Base-by-base conservation (phyloP, 257 asterid genomes). In the Capsicum chinense region DNA sequence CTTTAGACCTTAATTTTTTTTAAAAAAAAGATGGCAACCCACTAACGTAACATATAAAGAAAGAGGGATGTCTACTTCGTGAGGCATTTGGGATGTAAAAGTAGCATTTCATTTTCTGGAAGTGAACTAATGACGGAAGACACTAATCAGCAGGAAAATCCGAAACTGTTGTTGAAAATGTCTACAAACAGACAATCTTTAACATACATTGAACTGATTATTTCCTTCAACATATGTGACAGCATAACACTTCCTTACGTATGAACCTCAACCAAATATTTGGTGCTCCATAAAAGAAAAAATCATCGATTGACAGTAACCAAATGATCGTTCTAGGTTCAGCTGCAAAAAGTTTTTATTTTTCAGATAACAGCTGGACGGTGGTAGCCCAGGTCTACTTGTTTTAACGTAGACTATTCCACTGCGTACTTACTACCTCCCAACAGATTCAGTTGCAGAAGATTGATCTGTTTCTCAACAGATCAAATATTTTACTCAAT, bases 401-500 rank as follows among this genome's bases (percentile, higher is more conserved):
- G 79, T 47, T 17, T 44, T 10, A 2, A 44, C 3, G 9, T 47
- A 5, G 57, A 70, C 37, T 12, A 70, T 70, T 44, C n/a, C 48
- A 52, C 19, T 1, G 7, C 2, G 7, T 52, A 76, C 14, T 26
- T 76, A 52, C 26, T 52, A 76, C 59, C 39, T 3, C 80, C 16
- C 37, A 70, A 56, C 33, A 57, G 5, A 33, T 44, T 79, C 12
- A 79, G 68, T 12, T 57, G 83, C 16, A 79, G 44, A 44, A 62
- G 39, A 33, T 79, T 57, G 44, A 78, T 56, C 44, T 62, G 84
- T 59, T 60, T 50, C 58, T 54, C 81, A 74, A 74, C 59, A 19
- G 10, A 56, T 19, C 21, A 19, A 81, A 48, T 42, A 63, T 66
- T 62, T 26, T 15, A 57, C 57, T 59, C 83, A 60, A 42, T 44